Conservation (phyloP, 1,284 basidiomycete genomes). For the Microbotryomycetes sp. region DNA sequence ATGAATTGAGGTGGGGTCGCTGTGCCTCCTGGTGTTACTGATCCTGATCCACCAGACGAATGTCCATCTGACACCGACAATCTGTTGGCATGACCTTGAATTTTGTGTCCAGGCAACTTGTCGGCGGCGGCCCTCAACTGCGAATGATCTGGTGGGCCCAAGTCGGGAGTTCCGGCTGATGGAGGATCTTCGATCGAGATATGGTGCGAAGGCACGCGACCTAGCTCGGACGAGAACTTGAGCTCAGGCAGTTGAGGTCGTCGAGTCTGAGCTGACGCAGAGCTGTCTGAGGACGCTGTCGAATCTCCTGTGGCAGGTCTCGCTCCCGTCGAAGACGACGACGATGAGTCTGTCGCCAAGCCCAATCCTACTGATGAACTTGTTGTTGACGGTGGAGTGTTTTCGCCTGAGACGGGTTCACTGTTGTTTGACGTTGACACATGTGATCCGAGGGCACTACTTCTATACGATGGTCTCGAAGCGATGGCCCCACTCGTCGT, state of each 20-base stretch:
- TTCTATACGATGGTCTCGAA: background rate
- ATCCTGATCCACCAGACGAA: constrained; percentile 8
- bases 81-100: background rate
- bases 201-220: constrained; percentile 30
- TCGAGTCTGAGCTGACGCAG: no score
- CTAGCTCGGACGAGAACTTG: constrained; percentile 14
- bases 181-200: constrained; percentile 23
- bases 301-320: no score
- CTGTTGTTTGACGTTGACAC: background rate
- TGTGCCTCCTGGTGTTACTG: constrained; percentile 32
- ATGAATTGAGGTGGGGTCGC: constrained; percentile 39
- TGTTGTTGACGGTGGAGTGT: background rate
- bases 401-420: background rate
- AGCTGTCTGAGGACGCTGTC: no score
- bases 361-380: background rate
- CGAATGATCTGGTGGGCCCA: constrained; percentile 23
- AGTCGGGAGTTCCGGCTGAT: constrained; percentile 11
- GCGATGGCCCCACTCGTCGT: background rate
- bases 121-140: constrained; percentile 20
- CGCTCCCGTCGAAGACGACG: background rate
- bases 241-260: constrained; percentile 18
- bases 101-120: constrained; percentile 18
- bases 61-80: background rate
- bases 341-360: background rate
- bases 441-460: background rate